Conservation (phyloP, 1,284 basidiomycete species). For the Fomitiporia mediterranea region DNA sequence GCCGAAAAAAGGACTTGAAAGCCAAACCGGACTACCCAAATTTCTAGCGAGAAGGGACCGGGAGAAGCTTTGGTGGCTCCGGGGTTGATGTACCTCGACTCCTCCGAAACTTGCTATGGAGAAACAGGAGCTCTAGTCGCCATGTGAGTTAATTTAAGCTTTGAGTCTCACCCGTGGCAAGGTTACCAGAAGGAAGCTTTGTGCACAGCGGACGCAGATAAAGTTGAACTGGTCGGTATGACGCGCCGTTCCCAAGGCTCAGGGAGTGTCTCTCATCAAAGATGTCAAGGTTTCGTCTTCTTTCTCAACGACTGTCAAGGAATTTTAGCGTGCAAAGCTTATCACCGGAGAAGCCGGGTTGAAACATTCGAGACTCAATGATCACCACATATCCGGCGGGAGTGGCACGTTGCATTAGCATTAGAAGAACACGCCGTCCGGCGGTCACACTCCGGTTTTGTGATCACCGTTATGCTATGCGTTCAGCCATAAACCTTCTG, state of each 20-base stretch:
- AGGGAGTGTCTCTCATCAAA: conserved; percentile 95
- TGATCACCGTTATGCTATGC: no score
- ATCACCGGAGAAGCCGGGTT: not conserved
- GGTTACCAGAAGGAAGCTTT: conserved; percentile 49
- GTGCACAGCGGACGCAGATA: conserved; percentile 6
- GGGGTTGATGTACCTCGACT: no score
- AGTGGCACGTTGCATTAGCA: conserved; percentile 88
- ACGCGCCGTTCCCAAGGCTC: conserved; percentile 74
- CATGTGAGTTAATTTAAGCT: conserved; percentile 2
- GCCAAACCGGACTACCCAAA: no score
- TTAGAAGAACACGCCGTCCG: conserved; percentile 96
- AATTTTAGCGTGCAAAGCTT: conserved; percentile 12
- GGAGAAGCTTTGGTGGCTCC: no score
- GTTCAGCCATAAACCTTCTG: no score
- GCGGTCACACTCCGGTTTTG: no score
- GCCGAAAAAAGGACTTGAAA: no score
- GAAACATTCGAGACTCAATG: conserved; percentile 34
- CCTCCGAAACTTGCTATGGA: not conserved
- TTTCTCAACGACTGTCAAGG: conserved; percentile 61
- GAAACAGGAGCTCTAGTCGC: not conserved
- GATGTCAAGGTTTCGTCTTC: conserved; percentile 92
- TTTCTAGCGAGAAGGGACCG: no score
- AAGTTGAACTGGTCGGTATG: not conserved
- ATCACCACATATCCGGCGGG: conserved; percentile 86
- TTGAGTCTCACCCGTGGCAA: conserved; percentile 42